Base-by-base conservation (phyloP, 441 rosid species). In the Lepidium campestre region DNA sequence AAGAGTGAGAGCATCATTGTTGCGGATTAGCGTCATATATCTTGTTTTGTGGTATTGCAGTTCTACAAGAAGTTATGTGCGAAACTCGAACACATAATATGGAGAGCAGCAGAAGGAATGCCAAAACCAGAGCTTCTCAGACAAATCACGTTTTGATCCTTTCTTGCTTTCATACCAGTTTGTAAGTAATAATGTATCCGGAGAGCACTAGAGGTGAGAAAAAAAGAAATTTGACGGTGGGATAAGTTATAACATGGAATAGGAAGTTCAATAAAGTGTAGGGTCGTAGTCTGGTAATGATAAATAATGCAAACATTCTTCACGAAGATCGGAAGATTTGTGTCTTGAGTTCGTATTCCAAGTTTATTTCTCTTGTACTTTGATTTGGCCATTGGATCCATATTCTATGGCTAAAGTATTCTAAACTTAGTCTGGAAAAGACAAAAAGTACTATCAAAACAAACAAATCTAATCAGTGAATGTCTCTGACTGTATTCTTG, bases 61-160 rank as follows among this genome's bases (percentile, higher is more conserved):
- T 93, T 93, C 70, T 93, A 90, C 88, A 85, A 87, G 85, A 83
- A 77, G 52, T 78, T 93, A 63, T 90, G 96, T 78, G 72, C 80
- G 5, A 85, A 80, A 62, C 90, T 93, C n/a, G 94, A 84, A 40
- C 73, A 78, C 72, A 81, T 93, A 72, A 90, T 93, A 57, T 90
- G 92, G 97, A 86, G 74, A 74, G 87, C 96, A 19, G 20, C 76
- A 4, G 92, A 78, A 65, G 79, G 77, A 34, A 75, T 67, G 46
- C 76, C 70, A 39, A 78, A 70, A 35, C 59, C 86, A 12, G 71
- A 65, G 72, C 76, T 84, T 72, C 77, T 73, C 62, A 72, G 78
- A 74, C 67, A 85, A 65, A 59, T 74, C 75, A 79, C 84, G 14
- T 58, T 72, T 36, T 65, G 71, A 72, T 49, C 12, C 2, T 1